Conservation (phyloP, 306 rosid species). For the Inga leiocalycina region DNA sequence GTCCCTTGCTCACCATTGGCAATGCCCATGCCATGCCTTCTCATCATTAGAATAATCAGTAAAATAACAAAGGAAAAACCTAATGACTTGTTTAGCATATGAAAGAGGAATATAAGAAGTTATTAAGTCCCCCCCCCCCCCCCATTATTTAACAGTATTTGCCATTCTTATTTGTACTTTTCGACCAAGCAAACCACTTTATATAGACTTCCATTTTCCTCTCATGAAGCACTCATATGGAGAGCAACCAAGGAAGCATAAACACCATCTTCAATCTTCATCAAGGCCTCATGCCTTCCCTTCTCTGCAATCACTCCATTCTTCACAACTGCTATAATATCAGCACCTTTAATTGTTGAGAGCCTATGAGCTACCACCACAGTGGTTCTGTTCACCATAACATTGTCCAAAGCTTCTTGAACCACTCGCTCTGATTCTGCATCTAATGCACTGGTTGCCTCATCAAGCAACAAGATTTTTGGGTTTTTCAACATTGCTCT, state of each 20-base stretch:
- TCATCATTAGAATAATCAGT: no score
- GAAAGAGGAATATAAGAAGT: neutral
- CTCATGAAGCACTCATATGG: conserved; percentile 47
- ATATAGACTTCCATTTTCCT: neutral
- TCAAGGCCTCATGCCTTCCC: conserved; percentile 73
- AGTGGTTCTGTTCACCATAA: conserved; percentile 78
- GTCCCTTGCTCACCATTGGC: neutral
- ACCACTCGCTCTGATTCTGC: conserved; percentile 84
- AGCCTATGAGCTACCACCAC: conserved; percentile 88
- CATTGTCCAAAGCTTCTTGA: conserved; percentile 83
- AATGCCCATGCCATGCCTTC: neutral
- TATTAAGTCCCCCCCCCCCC: neutral
- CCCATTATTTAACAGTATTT: no score
- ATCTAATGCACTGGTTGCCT: conserved; percentile 92
- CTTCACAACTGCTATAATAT: conserved; percentile 70
- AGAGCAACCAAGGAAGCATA: conserved; percentile 86
- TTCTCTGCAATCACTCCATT: conserved; percentile 74
- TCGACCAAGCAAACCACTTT: neutral
- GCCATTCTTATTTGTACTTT: neutral
- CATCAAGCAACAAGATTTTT: conserved; percentile 78
- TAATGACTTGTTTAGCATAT: neutral
- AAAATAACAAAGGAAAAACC: neutral
- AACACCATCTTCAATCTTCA: conserved; percentile 66
- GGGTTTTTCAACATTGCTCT: conserved; percentile 85
- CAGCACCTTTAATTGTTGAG: conserved; percentile 77